phyloP scores from a whole-genome alignment of 768 basidiomycete species.

The Lanmaoa pseudosensibilis region DNA sequence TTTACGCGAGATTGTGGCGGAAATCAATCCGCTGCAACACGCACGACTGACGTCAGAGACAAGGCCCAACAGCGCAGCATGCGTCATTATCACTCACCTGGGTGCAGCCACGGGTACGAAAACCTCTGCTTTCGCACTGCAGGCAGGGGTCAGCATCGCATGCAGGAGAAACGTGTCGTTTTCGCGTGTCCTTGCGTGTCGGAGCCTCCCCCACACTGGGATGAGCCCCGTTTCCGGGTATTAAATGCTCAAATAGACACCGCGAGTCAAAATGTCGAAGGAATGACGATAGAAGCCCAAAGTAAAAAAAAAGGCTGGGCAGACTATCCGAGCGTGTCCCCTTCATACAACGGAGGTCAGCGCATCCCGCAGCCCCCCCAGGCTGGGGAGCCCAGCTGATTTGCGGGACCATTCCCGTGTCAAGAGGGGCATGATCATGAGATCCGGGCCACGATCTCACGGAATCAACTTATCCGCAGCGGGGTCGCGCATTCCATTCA shows the following conservation, averaged over 20 bases:
- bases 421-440: constrained; percentile 6
- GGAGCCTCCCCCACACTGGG: constrained; percentile 12
- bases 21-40: constrained; percentile 54
- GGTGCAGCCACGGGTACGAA: constrained; percentile 86
- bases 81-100: constrained; percentile 53
- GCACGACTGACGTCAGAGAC: constrained; percentile 30
- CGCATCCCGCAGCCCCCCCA: constrained; percentile 5
- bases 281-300: not conserved
- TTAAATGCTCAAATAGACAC: constrained; percentile 2
- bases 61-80: not conserved
- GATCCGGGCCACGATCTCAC: constrained; percentile 15
- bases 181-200: constrained; percentile 13
- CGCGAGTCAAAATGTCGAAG: not conserved
- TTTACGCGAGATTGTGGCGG: constrained; percentile 55
- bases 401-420: constrained; percentile 1
- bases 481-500: constrained; percentile 1
- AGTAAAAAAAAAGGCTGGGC: constrained; percentile 2
- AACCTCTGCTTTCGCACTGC: constrained; percentile 77
- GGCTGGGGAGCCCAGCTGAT: constrained; percentile 1
- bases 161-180: constrained; percentile 6
- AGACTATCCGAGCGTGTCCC: not conserved
- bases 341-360: constrained; percentile 6
- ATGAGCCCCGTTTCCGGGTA: constrained; percentile 16
- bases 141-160: constrained; percentile 18
- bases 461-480: constrained; percentile 6